Conservation (phyloP, 2,329 filamentous ascomycete species). For the Monosporascus sp. region DNA sequence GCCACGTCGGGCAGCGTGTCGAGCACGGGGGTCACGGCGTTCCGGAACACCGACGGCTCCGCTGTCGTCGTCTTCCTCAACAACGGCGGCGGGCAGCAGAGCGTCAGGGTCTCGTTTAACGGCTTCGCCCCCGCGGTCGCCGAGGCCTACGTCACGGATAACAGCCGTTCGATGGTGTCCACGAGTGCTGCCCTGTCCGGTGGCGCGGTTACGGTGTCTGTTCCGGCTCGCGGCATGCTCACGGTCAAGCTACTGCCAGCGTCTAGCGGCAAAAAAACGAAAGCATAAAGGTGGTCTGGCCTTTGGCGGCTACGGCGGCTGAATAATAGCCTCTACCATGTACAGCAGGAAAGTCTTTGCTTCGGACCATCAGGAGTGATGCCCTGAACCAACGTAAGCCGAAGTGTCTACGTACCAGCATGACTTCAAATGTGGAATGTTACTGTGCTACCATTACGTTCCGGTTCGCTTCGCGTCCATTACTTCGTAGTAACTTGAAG, state of each 20-base stretch:
- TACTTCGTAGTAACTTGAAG: too few relatives aligned
- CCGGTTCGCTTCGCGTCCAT: too few relatives aligned
- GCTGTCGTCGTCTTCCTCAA: conserved; percentile 21
- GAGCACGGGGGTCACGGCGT: conserved; percentile 15
- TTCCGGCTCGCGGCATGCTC: conserved; percentile 14
- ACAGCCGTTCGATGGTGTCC: conserved; percentile 11
- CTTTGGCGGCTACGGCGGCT: too few relatives aligned
- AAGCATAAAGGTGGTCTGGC: too few relatives aligned
- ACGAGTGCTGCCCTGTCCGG: conserved; percentile 3
- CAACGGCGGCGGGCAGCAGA: conserved; percentile 12
- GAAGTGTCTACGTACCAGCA: too few relatives aligned
- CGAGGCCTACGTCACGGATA: conserved; percentile 14
- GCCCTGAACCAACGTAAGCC: too few relatives aligned
- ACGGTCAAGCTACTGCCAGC: conserved; percentile 11
- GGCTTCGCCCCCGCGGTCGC: conserved; percentile 9
- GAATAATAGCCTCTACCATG: too few relatives aligned
- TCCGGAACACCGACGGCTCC: conserved; percentile 17
- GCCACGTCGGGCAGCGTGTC: conserved; percentile 14
- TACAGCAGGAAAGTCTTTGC: too few relatives aligned
- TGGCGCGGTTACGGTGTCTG: conserved; percentile 8
- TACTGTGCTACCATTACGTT: too few relatives aligned
- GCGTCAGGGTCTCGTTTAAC: conserved; percentile 9
- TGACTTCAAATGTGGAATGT: too few relatives aligned
- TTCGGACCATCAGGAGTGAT: too few relatives aligned
- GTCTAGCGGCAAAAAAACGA: too few relatives aligned